Conservation (phyloP, 2,329 filamentous ascomycete species). For the Trichoderma sp. region DNA sequence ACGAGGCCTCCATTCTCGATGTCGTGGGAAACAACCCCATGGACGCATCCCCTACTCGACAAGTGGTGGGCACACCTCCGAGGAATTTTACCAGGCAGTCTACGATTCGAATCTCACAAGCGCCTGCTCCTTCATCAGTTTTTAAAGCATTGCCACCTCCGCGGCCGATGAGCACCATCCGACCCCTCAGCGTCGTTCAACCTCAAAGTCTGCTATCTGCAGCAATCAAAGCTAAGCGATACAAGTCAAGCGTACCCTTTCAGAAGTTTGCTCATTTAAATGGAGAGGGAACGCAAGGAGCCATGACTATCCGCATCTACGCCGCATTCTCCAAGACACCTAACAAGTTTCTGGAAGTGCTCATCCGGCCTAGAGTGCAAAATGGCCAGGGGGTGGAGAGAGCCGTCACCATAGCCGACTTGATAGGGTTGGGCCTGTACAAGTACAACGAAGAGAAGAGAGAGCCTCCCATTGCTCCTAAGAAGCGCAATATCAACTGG, state of each 20-base stretch:
- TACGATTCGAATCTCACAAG: slow-evolving; percentile 63
- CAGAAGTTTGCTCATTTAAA: slow-evolving; percentile 75
- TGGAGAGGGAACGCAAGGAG: slow-evolving; percentile 76
- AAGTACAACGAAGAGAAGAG: slow-evolving; percentile 76
- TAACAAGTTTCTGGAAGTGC: slow-evolving; percentile 68
- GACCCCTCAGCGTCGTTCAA: slow-evolving; percentile 66
- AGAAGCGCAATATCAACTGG: slow-evolving; percentile 76
- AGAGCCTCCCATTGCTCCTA: slow-evolving; percentile 63
- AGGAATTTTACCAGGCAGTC: slow-evolving; percentile 62
- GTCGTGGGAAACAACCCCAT: slow-evolving; percentile 62
- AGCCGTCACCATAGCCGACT: slow-evolving; percentile 71
- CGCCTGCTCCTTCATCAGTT: slow-evolving; percentile 56
- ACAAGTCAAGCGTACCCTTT: slow-evolving; percentile 69
- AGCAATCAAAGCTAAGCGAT: slow-evolving; percentile 70
- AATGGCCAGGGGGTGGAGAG: slow-evolving; percentile 63
- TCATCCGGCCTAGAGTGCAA: slow-evolving; percentile 69
- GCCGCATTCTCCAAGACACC: slow-evolving; percentile 68
- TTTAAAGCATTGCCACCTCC: slow-evolving; percentile 71
- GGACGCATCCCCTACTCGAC: slow-evolving; percentile 54
- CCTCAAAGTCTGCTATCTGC: slow-evolving; percentile 72
- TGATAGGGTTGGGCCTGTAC: slow-evolving; percentile 80
- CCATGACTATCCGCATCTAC: slow-evolving; percentile 76
- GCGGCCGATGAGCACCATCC: slow-evolving; percentile 63
- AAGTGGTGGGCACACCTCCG: slow-evolving; percentile 65
- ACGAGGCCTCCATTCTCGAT: slow-evolving; percentile 71